Evolutionary conservation across 768 basidiomycete species (phyloP), one percentile per base, ranked within the genome.

Genomic region (Tulasnella sp.): DNA sequence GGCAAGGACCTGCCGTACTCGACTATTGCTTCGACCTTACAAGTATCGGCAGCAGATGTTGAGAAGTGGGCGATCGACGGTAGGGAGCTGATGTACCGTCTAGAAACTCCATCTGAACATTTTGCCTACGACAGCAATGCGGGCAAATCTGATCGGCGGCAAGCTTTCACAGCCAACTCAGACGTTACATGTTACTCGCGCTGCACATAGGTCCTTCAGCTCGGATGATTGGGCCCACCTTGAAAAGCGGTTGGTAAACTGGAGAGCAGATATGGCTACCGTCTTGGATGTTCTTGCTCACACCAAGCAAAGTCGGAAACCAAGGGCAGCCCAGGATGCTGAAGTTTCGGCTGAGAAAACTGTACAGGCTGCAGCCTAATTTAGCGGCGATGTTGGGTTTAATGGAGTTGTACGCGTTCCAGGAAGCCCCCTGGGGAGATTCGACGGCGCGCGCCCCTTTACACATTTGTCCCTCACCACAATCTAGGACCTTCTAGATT

Each of bases 11-110:
- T 97, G 19, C 85, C 92, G 0, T 96, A 96, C 84, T 84, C 89
- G 14, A 89, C 88, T 82, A 90, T 97, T 48, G 91, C 92, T 1
- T 87, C 90, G 39, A 87, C 89, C 18, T 85, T 96, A 68, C 89
- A 93, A 81, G 90, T 94, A 10, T 88, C 91, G 36, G 80, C 85
- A 31, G 86, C 88, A 36, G 87, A 93, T 80, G 94, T 96, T 39
- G 95, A 96, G 84, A 91, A 89, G 83, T 96, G 94, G 94, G 91
- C 91, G 56, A 96, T 96, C 81, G 94, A 96, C 85, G 92, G 94
- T 95, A 83, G 71, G 40, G 42, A 9, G 39, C 62, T 12, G 48
- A 56, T 74, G 31, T 68, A 79, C 77, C 77, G 46, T n/a, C 75
- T 71, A 5, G 24, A 74, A 21, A 19, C 34, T 36, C 16, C 38